Conservation (phyloP, 2,329 filamentous ascomycete species). For the Hymenoscyphus linearis region DNA sequence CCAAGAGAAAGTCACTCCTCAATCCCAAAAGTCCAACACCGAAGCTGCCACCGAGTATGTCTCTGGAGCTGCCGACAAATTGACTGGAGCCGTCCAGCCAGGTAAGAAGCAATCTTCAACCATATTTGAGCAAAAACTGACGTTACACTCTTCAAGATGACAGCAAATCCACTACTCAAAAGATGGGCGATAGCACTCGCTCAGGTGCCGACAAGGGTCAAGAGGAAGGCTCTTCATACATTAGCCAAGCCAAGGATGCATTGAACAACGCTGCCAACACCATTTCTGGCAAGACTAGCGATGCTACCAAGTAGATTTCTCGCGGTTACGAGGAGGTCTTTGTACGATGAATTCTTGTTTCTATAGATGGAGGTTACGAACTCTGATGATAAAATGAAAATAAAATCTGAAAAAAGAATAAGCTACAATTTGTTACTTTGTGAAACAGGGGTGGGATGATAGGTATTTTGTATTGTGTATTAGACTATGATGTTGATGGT, state of each 20-base stretch:
- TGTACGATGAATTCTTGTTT: not conserved
- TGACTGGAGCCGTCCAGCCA: slow-evolving; percentile 43
- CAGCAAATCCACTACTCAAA: slow-evolving; percentile 31
- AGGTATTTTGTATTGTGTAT: too few species aligned
- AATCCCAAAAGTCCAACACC: slow-evolving; percentile 47
- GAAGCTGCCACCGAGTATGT: slow-evolving; percentile 36
- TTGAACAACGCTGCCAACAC: slow-evolving; percentile 28
- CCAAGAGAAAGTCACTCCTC: slow-evolving; percentile 45
- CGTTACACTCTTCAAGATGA: not conserved
- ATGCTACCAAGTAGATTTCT: slow-evolving; percentile 5
- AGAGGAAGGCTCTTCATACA: slow-evolving; percentile 35
- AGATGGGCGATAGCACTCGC: slow-evolving; percentile 40
- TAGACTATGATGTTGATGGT: too few species aligned
- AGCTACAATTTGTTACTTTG: not conserved
- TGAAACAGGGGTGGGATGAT: too few species aligned
- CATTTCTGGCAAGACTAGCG: slow-evolving; percentile 4
- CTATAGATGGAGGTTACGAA: not conserved
- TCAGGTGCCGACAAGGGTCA: slow-evolving; percentile 36
- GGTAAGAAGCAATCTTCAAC: slow-evolving; percentile 18
- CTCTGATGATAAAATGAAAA: not conserved
- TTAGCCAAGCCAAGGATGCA: slow-evolving; percentile 38
- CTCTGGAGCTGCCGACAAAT: slow-evolving; percentile 41
- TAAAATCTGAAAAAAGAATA: not conserved
- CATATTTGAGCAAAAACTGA: not conserved
- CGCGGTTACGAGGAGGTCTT: not conserved